Conservation (phyloP, 2,329 filamentous ascomycete genomes). For the Sporothrix inflata region DNA sequence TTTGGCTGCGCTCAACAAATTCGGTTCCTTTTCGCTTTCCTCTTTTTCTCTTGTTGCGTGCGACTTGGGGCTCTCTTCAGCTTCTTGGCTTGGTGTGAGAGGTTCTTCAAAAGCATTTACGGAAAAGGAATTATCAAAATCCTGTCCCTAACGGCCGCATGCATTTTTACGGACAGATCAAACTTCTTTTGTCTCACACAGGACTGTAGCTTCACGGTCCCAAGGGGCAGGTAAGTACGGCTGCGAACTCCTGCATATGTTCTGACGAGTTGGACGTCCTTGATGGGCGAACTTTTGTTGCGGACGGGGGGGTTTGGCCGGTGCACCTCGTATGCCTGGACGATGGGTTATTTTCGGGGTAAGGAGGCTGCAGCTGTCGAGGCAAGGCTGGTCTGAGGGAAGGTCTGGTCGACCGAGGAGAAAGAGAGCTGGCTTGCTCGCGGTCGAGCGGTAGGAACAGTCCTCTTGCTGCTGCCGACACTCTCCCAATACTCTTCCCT, state of each 20-base stretch:
- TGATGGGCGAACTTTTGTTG: background rate
- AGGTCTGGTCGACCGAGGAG: conserved; percentile 17
- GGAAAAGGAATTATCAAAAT: conserved; percentile 93
- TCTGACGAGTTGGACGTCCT: background rate
- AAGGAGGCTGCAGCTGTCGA: background rate
- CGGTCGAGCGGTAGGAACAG: background rate
- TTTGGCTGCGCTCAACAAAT: conserved; percentile 74
- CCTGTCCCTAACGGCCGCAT: conserved; percentile 87
- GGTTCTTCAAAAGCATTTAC: conserved; percentile 46
- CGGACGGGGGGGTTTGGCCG: background rate
- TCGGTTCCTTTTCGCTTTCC: conserved; percentile 44
- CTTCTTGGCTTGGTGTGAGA: background rate
- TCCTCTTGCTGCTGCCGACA: conserved; percentile 14
- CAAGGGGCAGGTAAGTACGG: background rate
- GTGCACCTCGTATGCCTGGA: background rate
- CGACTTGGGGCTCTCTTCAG: conserved; percentile 26
- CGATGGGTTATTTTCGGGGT: conserved; percentile 9
- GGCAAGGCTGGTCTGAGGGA: background rate
- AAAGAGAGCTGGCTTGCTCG: background rate
- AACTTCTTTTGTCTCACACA: conserved; percentile 34
- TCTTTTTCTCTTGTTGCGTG: conserved; percentile 50
- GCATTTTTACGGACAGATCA: conserved; percentile 72
- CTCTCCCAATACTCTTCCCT: background rate
- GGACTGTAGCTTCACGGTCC: conserved; percentile 1
- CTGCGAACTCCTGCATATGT: conserved; percentile 6